Base-by-base conservation (phyloP, 306 rosid species). In the Trifolium repens region DNA sequence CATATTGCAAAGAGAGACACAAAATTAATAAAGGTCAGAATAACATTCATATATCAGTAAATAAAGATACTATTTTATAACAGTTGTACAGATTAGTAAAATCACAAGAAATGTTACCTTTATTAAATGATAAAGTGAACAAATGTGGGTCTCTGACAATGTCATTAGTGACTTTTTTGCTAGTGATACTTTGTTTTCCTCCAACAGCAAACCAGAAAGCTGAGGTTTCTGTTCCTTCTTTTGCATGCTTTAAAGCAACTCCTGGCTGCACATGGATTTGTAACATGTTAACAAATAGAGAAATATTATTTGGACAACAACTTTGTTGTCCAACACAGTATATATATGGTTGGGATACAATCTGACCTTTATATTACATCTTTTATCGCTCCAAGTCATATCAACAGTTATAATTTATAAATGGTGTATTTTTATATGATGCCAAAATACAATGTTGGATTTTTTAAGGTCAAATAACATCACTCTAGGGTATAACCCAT, bases 141-240 rank as follows among this genome's bases (percentile, higher is more conserved):
- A 96, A 87, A 85, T 92, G 99, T 37, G 98, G 97, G 78, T 96
- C 99, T 85, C 92, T 83, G 83, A 83, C 86, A 69, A 82, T 61
- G 63, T 96, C 99, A 58, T 76, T 83, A 46, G 88, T 47, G 76
- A 67, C 82, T 68, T 89, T 96, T 85, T 90, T 92, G 78, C 90
- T 83, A 75, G 80, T 88, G 86, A 86, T 86, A 77, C 81, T 85
- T 87, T 96, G 96, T 85, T 96, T 96, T 66, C 99, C 99, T 71
- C 99, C 99, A 71, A 92, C 89, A 30, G 96, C 85, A 85, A 69
- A 89, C 99, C 99, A 96, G 91, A 96, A 96, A 66, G 93, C 57
- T 73, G 99, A 92, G 89, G 90, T 96, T 88, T 96, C 99, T 77
- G 98, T 96, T 79, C 98, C 98, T 85, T 96, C 99, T 85, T 96